Percentiles rank a stretch among this genome's conserved stretches.
These are phyloP conservation scores for Pelagomonas calceolata DNA, from an alignment of 108 stramenopile species.

Conservation along the genomic window DNA sequence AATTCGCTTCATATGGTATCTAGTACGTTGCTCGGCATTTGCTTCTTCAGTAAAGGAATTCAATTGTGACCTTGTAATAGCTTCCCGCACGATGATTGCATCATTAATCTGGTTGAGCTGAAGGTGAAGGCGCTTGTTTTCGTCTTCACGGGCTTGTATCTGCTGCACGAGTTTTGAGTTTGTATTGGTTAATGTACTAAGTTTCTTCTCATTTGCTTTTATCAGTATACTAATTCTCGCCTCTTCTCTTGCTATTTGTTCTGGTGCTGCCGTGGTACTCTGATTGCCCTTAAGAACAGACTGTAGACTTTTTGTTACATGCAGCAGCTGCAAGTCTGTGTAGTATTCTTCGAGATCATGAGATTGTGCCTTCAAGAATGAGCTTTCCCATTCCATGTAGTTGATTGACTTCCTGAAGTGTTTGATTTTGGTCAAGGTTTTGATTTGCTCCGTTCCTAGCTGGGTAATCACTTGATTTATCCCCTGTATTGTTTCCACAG, in stretches of 20 bases:
- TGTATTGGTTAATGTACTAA: constrained; percentile 10
- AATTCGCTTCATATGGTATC: constrained; percentile 35
- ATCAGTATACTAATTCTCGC: constrained; percentile 5
- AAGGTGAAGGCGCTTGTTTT: constrained; percentile 20
- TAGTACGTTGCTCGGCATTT: constrained; percentile 6
- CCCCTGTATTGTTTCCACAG: constrained; percentile 26
- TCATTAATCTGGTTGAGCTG: constrained; percentile 17
- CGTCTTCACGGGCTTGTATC: constrained; percentile 23
- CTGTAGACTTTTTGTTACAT: constrained; percentile 52
- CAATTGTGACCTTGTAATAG: constrained; percentile 13
- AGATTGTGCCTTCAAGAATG: constrained; percentile 25
- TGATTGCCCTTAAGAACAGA: constrained; percentile 36
- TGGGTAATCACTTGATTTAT: constrained; percentile 34
- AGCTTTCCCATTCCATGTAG: constrained; percentile 45
- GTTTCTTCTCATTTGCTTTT: constrained; percentile 9
- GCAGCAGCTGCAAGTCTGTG: constrained; percentile 46
- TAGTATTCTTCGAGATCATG: constrained; percentile 42
- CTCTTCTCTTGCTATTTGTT: constrained; percentile 17
- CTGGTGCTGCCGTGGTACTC: constrained; percentile 15
- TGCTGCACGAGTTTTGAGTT: constrained; percentile 15
- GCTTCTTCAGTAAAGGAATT: constrained; percentile 5
- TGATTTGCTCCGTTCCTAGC: constrained; percentile 28
- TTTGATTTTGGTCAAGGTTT: constrained; percentile 32
- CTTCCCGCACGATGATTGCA: constrained; percentile 22
- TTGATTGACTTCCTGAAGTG: constrained; percentile 46